Evolutionary conservation across 495 filamentous ascomycete genomes (phyloP).

Genomic region (Aspergillus funiculosus): DNA sequence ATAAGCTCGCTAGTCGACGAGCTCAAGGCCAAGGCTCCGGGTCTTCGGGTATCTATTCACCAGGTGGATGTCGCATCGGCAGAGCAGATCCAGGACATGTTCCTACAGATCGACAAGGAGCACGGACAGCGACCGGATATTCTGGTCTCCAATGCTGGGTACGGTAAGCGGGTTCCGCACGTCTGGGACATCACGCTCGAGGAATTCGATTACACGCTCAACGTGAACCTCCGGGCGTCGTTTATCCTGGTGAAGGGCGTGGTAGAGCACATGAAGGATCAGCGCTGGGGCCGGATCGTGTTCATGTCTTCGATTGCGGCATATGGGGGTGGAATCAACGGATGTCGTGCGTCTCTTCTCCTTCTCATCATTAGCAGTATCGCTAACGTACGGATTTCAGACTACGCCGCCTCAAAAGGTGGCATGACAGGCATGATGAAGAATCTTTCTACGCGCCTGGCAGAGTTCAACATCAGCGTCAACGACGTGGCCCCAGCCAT

Average conservation of each 20-base stretch:
- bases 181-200: conserved; percentile 51
- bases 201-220: conserved; percentile 62
- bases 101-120: conserved; percentile 43
- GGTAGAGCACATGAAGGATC: conserved; percentile 57
- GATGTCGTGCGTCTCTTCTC: conserved; percentile 43
- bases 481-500: conserved; percentile 73
- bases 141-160: conserved; percentile 53
- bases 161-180: conserved; percentile 45
- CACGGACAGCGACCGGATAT: conserved; percentile 58
- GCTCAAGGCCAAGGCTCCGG: conserved; percentile 27
- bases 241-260: conserved; percentile 62
- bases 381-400: conserved; percentile 24
- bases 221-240: conserved; percentile 58
- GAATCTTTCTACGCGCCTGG: conserved; percentile 57
- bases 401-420: conserved; percentile 64
- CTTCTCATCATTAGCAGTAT: background rate
- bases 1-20: conserved; percentile 42
- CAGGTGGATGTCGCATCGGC: conserved; percentile 50
- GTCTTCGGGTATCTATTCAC: conserved; percentile 49
- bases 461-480: conserved; percentile 60
- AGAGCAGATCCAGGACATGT: conserved; percentile 47
- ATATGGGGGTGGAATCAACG: conserved; percentile 61
- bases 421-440: conserved; percentile 61
- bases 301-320: conserved; percentile 65
- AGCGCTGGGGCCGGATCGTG: conserved; percentile 60